Evolutionary conservation across 139 green algal species (phyloP).

Genomic region (Picochlorum sp.): DNA sequence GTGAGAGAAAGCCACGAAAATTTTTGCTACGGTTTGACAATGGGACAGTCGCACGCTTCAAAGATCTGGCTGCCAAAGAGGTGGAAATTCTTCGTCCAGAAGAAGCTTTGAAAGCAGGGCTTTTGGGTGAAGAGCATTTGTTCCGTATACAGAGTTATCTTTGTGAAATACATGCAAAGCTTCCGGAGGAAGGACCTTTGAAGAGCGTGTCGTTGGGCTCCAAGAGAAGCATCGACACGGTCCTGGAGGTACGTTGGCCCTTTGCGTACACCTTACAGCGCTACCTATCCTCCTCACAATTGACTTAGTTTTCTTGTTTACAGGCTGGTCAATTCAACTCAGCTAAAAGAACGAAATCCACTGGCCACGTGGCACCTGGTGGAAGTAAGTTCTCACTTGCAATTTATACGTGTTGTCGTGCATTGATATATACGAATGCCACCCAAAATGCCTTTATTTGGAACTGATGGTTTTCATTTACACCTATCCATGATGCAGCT

Average conservation of each 20-base stretch:
- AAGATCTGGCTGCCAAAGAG: neutral
- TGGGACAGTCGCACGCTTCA: conserved; percentile 22
- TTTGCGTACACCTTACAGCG: no score
- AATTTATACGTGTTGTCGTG: no score
- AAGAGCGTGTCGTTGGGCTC: conserved; percentile 24
- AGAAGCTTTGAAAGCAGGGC: conserved; percentile 16
- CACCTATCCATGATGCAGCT: neutral
- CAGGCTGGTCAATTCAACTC: neutral
- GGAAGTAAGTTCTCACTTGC: neutral
- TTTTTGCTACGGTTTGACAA: conserved; percentile 30
- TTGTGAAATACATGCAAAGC: conserved; percentile 26
- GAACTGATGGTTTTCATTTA: neutral
- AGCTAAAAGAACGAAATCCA: neutral
- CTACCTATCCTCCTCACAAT: no score
- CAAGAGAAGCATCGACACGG: conserved; percentile 23
- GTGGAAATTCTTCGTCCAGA: conserved; percentile 11
- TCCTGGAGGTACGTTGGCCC: conserved; percentile 9
- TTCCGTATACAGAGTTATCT: conserved; percentile 19
- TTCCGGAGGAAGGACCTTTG: conserved; percentile 25
- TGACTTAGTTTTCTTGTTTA: no score
- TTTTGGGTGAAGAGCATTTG: conserved; percentile 19
- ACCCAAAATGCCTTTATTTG: neutral
- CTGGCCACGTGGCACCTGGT: neutral
- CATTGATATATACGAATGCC: neutral
- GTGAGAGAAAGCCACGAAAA: conserved; percentile 6